Base-by-base conservation (phyloP, 1,139 yeast species). In the Geotrichum europaeum region DNA sequence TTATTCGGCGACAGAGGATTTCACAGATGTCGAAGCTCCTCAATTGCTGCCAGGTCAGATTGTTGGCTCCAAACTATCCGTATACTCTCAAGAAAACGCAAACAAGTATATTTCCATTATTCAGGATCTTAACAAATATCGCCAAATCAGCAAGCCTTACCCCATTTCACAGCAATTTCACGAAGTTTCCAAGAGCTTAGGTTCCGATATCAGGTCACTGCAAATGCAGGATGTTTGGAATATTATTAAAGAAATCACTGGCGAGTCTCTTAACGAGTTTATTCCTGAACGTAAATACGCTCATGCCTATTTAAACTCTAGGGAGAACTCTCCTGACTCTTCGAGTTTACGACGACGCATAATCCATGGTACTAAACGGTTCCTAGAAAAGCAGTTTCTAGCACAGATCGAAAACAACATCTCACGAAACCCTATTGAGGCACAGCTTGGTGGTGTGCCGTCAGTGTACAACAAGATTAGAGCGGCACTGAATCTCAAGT, bases 341-440 rank as follows among this genome's bases (percentile, higher is more conserved):
- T 67, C 75, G 25, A 64, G 70, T 24, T 74, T 85, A 64, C 78
- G 83, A 62, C 79, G 78, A 60, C 76, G 77, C 61, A 80, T 89
- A 51, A 81, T 84, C 7, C 70, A 74, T 13, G 86, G 83, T 61
- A 83, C 95, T 30, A 83, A 81, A 67, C 66, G 72, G 9, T 86
- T 82, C 68, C 78, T 94, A 66, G 96, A 94, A 71, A 72, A 75
- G 13, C 97, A 94, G 73, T 92, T 90, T 72, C 83, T 82, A 69
- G 86, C 82, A 55, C 84, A 86, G 70, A 81, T 91, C 65, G 92
- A 89, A 67, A 84, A 82, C 53, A 80, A 89, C 56, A 90, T 89
- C 70, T 79, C 82, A 49, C 85, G 85, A 64, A 77, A 83, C 65
- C 81, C 83, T 36, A 83, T 80, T 57, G 83, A 83, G 50, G 82